Conservation (phyloP, 176 grass and related monocot species). For the Thalia dealbata region DNA sequence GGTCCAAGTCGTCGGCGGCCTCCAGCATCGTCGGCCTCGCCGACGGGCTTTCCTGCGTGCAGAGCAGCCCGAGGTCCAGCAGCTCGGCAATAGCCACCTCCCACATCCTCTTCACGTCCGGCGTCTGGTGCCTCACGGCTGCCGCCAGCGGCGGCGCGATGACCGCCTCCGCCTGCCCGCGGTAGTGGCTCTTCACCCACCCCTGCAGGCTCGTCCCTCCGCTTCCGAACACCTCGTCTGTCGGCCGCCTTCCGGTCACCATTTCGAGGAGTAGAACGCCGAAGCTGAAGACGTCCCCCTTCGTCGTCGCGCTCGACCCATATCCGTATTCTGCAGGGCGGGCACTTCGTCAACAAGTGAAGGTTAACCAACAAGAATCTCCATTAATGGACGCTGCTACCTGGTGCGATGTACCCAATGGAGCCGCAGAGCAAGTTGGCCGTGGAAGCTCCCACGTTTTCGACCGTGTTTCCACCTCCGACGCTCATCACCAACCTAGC, state of each 20-base stretch:
- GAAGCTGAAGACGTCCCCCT: conserved; percentile 92
- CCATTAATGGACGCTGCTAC: no score
- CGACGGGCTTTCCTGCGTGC: conserved; percentile 47
- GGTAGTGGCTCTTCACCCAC: conserved; percentile 64
- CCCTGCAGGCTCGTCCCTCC: conserved; percentile 51
- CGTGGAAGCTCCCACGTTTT: conserved; percentile 57
- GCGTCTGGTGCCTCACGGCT: conserved; percentile 45
- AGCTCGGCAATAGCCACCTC: conserved; percentile 72
- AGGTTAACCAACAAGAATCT: no score
- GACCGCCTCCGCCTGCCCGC: conserved; percentile 34
- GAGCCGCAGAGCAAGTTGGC: conserved; percentile 80
- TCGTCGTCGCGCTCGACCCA: conserved; percentile 54
- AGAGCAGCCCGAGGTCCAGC: conserved; percentile 72
- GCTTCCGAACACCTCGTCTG: conserved; percentile 58
- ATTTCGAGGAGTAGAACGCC: conserved; percentile 67
- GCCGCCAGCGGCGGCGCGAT: conserved; percentile 29
- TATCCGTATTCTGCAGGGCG: conserved; percentile 60
- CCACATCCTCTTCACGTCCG: conserved; percentile 61
- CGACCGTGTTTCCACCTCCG: conserved; percentile 2
- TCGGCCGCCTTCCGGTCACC: conserved; percentile 56
- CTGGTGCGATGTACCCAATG: conserved; percentile 87
- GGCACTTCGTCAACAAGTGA: neutral
- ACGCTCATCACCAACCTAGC: conserved; percentile 20
- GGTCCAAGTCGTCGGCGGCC: conserved; percentile 62
- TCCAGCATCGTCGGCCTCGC: conserved; percentile 72